Conservation (phyloP, 2,329 filamentous ascomycete genomes). For the Zymoseptoria brevis region DNA sequence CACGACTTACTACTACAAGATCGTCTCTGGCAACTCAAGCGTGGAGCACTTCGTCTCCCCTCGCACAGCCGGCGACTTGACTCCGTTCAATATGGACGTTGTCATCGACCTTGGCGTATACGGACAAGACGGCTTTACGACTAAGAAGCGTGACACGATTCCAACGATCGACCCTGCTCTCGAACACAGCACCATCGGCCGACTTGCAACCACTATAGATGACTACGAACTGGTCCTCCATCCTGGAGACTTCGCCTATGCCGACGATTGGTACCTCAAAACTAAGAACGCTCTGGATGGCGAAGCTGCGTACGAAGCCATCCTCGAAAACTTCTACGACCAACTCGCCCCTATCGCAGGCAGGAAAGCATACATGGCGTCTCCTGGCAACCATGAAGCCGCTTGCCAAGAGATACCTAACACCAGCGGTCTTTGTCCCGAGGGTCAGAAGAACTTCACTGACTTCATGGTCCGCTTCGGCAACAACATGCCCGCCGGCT, state of each 20-base stretch:
- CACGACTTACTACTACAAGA: constrained; percentile 55
- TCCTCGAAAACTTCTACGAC: constrained; percentile 50
- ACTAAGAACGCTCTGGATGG: constrained; percentile 42
- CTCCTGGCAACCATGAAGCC: constrained; percentile 54
- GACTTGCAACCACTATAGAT: constrained; percentile 44
- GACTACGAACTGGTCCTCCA: constrained; percentile 51
- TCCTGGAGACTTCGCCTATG: constrained; percentile 51
- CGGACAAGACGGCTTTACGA: constrained; percentile 47
- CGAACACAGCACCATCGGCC: constrained; percentile 52
- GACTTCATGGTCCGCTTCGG: constrained; percentile 52
- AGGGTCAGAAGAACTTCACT: constrained; percentile 54
- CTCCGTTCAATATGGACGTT: constrained; percentile 44
- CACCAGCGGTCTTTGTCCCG: constrained; percentile 36
- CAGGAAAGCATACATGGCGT: constrained; percentile 50
- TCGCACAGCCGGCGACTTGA: constrained; percentile 47
- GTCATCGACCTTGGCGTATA: constrained; percentile 51
- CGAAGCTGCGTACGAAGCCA: constrained; percentile 47
- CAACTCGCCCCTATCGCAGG: constrained; percentile 48
- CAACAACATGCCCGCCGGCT: constrained; percentile 45
- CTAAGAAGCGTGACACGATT: constrained; percentile 44
- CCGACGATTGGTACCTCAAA: constrained; percentile 47
- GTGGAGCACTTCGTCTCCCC: constrained; percentile 48
- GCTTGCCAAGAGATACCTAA: constrained; percentile 41
- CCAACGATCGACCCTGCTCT: constrained; percentile 44
- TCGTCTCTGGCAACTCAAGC: constrained; percentile 48